phyloP scores from a whole-genome alignment of 306 rosid genomes.

The Sophora flavescens region DNA sequence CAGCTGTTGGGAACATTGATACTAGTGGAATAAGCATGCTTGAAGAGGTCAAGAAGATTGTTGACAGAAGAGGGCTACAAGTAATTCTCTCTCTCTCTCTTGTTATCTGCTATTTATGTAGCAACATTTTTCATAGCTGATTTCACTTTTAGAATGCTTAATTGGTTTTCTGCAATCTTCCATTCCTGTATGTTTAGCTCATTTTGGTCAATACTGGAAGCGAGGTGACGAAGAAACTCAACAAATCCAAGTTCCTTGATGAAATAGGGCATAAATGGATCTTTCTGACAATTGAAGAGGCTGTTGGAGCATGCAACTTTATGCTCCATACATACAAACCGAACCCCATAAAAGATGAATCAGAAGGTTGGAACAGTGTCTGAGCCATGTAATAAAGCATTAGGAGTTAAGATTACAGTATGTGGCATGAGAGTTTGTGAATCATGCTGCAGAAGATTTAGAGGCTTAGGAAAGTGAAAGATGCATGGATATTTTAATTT shows the following conservation, averaged over 20 bases:
- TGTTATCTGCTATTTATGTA: not conserved
- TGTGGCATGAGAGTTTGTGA: slow-evolving; percentile 42
- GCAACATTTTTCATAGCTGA: not conserved
- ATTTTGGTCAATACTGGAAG: slow-evolving; percentile 85
- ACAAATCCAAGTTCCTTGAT: slow-evolving; percentile 75
- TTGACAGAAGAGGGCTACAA: slow-evolving; percentile 81
- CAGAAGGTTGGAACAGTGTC: slow-evolving; percentile 68
- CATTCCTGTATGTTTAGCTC: slow-evolving; percentile 54
- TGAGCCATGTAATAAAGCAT: slow-evolving; percentile 39
- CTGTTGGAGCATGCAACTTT: slow-evolving; percentile 87
- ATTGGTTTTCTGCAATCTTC: not conserved
- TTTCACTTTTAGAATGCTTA: not conserved
- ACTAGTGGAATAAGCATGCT: slow-evolving; percentile 97
- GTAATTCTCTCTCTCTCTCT: slow-evolving; percentile 44
- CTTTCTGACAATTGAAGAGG: slow-evolving; percentile 86
- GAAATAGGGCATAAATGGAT: slow-evolving; percentile 83
- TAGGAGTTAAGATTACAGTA: slow-evolving; percentile 8
- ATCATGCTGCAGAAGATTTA: slow-evolving; percentile 43
- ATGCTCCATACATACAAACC: slow-evolving; percentile 71
- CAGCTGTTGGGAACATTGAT: slow-evolving; percentile 95
- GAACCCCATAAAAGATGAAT: slow-evolving; percentile 57
- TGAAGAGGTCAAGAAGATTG: slow-evolving; percentile 80
- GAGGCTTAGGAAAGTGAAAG: slow-evolving; percentile 26
- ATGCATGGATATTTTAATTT: slow-evolving; percentile 30
- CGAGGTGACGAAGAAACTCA: slow-evolving; percentile 92